These are phyloP conservation scores for Dysphania ambrosioides DNA, from an alignment of 148 eudicot species.

Conservation along the genomic window DNA sequence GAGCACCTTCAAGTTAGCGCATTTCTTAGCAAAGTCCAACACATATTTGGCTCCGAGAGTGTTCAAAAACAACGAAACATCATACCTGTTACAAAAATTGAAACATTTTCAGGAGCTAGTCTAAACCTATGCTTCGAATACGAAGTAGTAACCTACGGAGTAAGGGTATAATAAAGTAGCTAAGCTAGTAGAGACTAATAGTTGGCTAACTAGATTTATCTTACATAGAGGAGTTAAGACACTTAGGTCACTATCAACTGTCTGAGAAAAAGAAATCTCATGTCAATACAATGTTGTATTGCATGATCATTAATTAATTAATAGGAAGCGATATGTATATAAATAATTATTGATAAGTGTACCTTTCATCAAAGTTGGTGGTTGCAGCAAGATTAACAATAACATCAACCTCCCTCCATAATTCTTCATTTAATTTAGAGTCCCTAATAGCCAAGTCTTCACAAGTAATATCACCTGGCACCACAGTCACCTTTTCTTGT, in stretches of 20 bases:
- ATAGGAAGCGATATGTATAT: too few species aligned
- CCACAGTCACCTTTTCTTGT: slow-evolving; percentile 46
- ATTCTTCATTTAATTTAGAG: slow-evolving; percentile 31
- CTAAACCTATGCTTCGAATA: too few species aligned
- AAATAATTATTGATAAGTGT: neutral
- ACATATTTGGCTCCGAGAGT: slow-evolving; percentile 57
- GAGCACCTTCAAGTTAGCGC: slow-evolving; percentile 45
- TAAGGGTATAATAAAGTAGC: neutral
- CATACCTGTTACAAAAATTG: slow-evolving; percentile 36
- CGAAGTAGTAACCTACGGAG: too few species aligned
- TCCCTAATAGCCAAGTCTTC: slow-evolving; percentile 55
- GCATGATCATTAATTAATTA: neutral
- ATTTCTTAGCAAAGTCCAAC: slow-evolving; percentile 55
- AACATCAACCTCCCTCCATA: slow-evolving; percentile 46
- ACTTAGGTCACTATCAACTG: neutral
- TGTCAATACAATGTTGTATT: neutral
- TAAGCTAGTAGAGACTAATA: too few species aligned
- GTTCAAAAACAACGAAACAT: slow-evolving; percentile 50
- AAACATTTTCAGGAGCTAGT: too few species aligned
- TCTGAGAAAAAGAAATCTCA: neutral
- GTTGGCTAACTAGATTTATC: neutral
- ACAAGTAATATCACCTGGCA: slow-evolving; percentile 52
- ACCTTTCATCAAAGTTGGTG: slow-evolving; percentile 73
- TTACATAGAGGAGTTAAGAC: neutral
- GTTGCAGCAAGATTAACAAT: slow-evolving; percentile 67